Evolutionary conservation across 805 yeast genomes (phyloP).

Genomic region (Starmerella powellii): DNA sequence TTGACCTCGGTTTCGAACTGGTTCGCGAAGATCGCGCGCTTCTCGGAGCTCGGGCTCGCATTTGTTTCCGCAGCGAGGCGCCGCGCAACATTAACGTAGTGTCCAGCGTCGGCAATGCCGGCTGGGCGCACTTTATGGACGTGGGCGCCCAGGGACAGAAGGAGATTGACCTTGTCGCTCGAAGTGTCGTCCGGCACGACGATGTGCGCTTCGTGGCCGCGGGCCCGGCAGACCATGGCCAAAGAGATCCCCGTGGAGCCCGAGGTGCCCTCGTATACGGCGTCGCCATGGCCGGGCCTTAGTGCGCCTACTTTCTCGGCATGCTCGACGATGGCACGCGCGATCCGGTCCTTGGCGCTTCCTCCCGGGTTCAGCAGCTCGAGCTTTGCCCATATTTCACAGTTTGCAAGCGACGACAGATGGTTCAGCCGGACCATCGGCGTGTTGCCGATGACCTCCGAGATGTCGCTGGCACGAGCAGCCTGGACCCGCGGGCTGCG

Average conservation of each 20-base stretch:
- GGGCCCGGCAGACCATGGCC: slow-evolving; percentile 76
- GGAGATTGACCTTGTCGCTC: slow-evolving; percentile 60
- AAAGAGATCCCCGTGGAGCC: slow-evolving; percentile 95
- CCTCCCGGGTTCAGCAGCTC: slow-evolving; percentile 89
- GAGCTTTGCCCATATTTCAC: slow-evolving; percentile 73
- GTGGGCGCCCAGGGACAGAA: slow-evolving; percentile 65
- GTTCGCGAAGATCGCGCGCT: slow-evolving; percentile 73
- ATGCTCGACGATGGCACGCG: slow-evolving; percentile 63
- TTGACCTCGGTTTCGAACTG: slow-evolving; percentile 90
- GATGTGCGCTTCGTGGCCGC: slow-evolving; percentile 86
- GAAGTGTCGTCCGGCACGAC: slow-evolving; percentile 92
- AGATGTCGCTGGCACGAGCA: slow-evolving; percentile 42
- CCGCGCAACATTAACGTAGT: slow-evolving; percentile 82
- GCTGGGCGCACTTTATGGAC: slow-evolving; percentile 87
- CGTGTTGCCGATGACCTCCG: slow-evolving; percentile 79
- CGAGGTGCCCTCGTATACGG: slow-evolving; percentile 86
- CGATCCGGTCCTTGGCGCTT: slow-evolving; percentile 90
- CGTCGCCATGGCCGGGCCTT: slow-evolving; percentile 50
- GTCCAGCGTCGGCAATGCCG: slow-evolving; percentile 83
- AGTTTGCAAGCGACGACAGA: slow-evolving; percentile 59
- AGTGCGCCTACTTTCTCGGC: slow-evolving; percentile 52
- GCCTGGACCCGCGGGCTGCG: background rate
- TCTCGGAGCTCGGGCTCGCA: slow-evolving; percentile 28
- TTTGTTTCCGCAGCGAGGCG: slow-evolving; percentile 44
- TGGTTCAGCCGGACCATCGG: slow-evolving; percentile 68